Conservation (phyloP, 805 yeast species). For the Saccharomyces jurei region DNA sequence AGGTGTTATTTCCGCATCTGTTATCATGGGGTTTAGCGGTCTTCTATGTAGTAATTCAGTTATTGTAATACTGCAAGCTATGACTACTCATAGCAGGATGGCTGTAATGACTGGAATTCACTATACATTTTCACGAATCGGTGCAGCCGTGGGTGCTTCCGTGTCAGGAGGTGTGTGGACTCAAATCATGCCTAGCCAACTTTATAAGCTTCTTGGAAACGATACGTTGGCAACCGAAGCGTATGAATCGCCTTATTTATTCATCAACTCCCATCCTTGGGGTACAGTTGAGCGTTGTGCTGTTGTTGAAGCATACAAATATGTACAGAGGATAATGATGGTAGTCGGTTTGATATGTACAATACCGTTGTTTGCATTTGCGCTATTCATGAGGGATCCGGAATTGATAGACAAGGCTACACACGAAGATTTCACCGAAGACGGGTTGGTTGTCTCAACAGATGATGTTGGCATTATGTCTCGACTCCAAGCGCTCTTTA, state of each 20-base stretch:
- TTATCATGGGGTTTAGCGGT: too few relatives aligned
- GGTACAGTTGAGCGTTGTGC: constrained; percentile 47
- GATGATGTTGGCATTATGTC: too few relatives aligned
- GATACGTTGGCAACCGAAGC: constrained; percentile 32
- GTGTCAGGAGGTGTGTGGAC: constrained; percentile 19
- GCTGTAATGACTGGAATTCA: too few relatives aligned
- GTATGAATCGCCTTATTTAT: constrained; percentile 43
- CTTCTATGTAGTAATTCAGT: too few relatives aligned
- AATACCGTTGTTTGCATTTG: constrained; percentile 39
- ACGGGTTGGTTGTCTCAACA: too few relatives aligned
- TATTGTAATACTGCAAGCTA: too few relatives aligned
- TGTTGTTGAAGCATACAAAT: constrained; percentile 45
- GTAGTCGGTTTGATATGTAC: constrained; percentile 35
- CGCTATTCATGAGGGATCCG: constrained; percentile 44
- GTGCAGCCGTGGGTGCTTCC: constrained; percentile 53
- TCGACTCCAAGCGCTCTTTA: too few relatives aligned
- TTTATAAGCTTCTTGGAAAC: too few relatives aligned
- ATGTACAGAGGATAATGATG: constrained; percentile 45
- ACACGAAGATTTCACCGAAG: too few relatives aligned
- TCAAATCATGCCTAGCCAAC: too few relatives aligned
- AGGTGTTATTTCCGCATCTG: constrained; percentile 41
- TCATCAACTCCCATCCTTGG: constrained; percentile 41
- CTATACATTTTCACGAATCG: constrained; percentile 44
- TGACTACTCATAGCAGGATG: too few relatives aligned
- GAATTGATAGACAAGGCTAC: constrained; percentile 14